phyloP scores from a whole-genome alignment of 306 rosid species.

The Dalbergia oliveri region DNA sequence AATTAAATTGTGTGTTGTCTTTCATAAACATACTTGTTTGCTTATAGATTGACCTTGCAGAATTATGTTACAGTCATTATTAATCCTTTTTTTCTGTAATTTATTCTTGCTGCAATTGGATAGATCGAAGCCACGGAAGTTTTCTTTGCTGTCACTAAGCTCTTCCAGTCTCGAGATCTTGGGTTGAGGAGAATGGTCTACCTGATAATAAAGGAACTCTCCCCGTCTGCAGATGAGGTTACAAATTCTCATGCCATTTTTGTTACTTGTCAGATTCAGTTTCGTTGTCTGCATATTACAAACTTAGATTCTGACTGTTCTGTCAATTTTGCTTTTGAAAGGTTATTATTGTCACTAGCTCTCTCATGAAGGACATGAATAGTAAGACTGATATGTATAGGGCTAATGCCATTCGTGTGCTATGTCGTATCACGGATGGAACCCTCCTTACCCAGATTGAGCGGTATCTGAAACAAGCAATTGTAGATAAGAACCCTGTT shows the following conservation, averaged over 20 bases:
- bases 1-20: conserved; percentile 12
- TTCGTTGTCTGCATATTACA: conserved; percentile 30
- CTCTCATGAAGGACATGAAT: conserved; percentile 99
- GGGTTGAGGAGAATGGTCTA: conserved; percentile 99
- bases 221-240: conserved; percentile 98
- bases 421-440: conserved; percentile 96
- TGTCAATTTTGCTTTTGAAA: conserved; percentile 35
- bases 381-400: conserved; percentile 98
- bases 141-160: conserved; percentile 96
- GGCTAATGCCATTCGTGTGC: conserved; percentile 99
- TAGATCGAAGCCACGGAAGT: conserved; percentile 98
- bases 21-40: conserved; percentile 28
- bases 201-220: conserved; percentile 91
- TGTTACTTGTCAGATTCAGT: conserved; percentile 30
- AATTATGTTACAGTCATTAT: conserved; percentile 24
- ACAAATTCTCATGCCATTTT: conserved; percentile 20
- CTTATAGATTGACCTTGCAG: not conserved
- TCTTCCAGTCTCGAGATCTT: conserved; percentile 93
- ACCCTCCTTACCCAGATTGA: conserved; percentile 98
- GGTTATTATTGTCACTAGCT: conserved; percentile 98
- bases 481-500: conserved; percentile 97
- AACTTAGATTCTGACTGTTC: conserved; percentile 50
- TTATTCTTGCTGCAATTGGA: conserved; percentile 41
- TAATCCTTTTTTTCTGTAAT: conserved; percentile 28
- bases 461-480: conserved; percentile 96